A percentile compares a stretch with the other conserved stretches of the same genome.
Evolutionary conservation across 73 alveolate species (phyloP).

Genomic region (Tetrahymena thermophila): DNA sequence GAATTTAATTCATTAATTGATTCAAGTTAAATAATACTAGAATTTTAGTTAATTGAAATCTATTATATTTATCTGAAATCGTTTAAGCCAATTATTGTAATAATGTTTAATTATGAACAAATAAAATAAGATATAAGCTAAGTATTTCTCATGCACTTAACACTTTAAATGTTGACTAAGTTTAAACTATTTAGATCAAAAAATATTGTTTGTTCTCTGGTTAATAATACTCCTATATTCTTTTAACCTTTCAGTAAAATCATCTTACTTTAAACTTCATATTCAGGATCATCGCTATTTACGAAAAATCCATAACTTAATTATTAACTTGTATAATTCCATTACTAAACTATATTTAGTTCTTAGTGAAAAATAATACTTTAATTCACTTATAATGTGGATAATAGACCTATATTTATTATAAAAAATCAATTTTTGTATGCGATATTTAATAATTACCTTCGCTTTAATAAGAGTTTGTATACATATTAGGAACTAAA

Average conservation of each 20-base stretch:
- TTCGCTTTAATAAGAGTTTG: background rate
- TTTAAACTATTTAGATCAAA: background rate
- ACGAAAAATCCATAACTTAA: background rate
- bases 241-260: background rate
- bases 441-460: background rate
- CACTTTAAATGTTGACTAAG: background rate
- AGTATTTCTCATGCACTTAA: background rate
- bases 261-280: background rate
- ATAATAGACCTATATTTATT: background rate
- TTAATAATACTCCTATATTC: background rate
- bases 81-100: background rate
- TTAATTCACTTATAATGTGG: background rate
- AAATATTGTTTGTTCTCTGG: background rate
- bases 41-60: background rate
- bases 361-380: background rate
- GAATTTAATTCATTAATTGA: background rate
- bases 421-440: too few species aligned
- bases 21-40: background rate
- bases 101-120: background rate
- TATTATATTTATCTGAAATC: background rate
- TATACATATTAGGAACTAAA: background rate
- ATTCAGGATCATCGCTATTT: background rate
- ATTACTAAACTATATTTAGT: background rate
- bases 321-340: background rate
- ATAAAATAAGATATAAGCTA: background rate